These are phyloP conservation scores for Mycena pura DNA, from an alignment of 768 basidiomycete species.

Conservation along the genomic window DNA sequence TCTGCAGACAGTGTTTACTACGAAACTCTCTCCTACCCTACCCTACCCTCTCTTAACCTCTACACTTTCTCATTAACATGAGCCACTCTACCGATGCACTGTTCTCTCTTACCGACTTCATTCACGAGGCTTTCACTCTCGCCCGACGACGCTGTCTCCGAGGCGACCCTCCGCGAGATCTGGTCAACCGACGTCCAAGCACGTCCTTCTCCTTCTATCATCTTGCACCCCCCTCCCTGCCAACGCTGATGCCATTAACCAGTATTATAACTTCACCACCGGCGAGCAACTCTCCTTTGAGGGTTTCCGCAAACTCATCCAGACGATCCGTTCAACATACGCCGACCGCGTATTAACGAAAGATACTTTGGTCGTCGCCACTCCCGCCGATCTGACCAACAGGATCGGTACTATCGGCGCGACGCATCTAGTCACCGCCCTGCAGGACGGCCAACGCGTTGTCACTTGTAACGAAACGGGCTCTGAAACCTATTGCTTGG, in stretches of 20 bases:
- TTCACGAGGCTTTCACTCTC: conserved; percentile 1
- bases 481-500: no score
- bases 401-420: neutral
- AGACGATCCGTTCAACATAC: neutral
- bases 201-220: neutral
- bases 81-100: no score
- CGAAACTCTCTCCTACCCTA: no score
- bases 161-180: neutral
- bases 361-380: neutral
- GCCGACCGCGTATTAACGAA: neutral
- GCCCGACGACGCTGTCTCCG: neutral
- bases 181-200: neutral
- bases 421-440: neutral
- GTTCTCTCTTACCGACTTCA: neutral
- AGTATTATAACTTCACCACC: neutral
- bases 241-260: neutral
- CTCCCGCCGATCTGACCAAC: conserved; percentile 1
- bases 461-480: no score
- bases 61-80: no score
- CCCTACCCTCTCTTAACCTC: no score
- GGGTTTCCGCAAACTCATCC: neutral
- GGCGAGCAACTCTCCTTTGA: neutral
- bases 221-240: neutral
- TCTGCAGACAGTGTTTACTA: no score
- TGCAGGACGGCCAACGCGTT: neutral